A percentile compares a stretch with the other conserved stretches of the same genome.
Evolutionary conservation across 495 filamentous ascomycete species (phyloP).

Genomic region (Haplographium delicatum): DNA sequence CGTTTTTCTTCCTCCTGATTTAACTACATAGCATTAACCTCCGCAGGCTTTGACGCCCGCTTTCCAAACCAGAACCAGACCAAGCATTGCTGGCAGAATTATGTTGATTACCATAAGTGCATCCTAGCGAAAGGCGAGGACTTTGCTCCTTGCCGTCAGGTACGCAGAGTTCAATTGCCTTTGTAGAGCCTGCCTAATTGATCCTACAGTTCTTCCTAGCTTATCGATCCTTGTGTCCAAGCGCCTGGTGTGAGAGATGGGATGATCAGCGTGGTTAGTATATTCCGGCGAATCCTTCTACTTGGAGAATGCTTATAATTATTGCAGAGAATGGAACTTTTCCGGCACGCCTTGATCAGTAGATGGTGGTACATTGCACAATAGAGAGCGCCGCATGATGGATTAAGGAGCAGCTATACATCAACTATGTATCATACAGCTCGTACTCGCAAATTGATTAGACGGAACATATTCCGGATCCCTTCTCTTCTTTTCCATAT

Average conservation of each 20-base stretch:
- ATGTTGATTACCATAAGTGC: slow-evolving; percentile 99
- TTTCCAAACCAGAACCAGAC: slow-evolving; percentile 98
- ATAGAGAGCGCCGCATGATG: slow-evolving; percentile 2
- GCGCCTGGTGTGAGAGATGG: slow-evolving; percentile 91
- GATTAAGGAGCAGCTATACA: slow-evolving; percentile 15
- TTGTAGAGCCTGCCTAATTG: slow-evolving; percentile 7
- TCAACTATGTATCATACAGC: slow-evolving; percentile 23
- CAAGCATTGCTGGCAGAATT: slow-evolving; percentile 96
- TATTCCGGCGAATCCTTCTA: background rate
- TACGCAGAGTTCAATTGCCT: slow-evolving; percentile 37
- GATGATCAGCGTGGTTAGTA: slow-evolving; percentile 91
- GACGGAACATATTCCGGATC: slow-evolving; percentile 6
- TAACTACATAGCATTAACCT: slow-evolving; percentile 19
- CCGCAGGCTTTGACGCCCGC: slow-evolving; percentile 90
- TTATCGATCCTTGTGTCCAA: slow-evolving; percentile 95
- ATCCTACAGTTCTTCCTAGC: slow-evolving; percentile 78
- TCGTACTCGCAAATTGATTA: slow-evolving; percentile 22
- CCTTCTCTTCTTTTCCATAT: too few species aligned
- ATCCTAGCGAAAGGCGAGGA: slow-evolving; percentile 97
- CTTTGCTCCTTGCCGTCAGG: slow-evolving; percentile 95
- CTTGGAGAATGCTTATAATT: slow-evolving; percentile 7
- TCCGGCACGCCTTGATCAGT: slow-evolving; percentile 64
- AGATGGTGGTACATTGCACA: slow-evolving; percentile 20
- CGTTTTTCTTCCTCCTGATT: background rate
- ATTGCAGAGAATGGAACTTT: slow-evolving; percentile 82